phyloP scores from a whole-genome alignment of 805 yeast genomes.

The Suhomyces emberorum region DNA sequence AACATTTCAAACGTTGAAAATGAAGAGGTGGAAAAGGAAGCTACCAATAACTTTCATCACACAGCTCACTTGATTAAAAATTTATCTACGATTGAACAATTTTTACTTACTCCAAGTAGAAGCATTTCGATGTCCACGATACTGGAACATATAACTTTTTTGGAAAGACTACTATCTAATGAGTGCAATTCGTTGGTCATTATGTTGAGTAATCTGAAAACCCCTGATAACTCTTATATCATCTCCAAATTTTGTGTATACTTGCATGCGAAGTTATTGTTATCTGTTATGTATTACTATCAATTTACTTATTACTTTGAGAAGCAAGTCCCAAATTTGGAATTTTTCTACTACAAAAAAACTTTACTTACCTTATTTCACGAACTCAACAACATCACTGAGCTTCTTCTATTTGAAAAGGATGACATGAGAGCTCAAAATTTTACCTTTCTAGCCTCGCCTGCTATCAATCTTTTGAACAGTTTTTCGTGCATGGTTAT shows the following conservation, averaged over 20 bases:
- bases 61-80: background rate
- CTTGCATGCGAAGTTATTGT: slow-evolving; percentile 12
- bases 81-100: too few relatives aligned
- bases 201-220: slow-evolving; percentile 4
- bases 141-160: slow-evolving; percentile 22
- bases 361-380: slow-evolving; percentile 10
- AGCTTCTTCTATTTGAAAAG: background rate
- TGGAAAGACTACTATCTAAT: slow-evolving; percentile 32
- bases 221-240: slow-evolving; percentile 6
- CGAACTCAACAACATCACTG: slow-evolving; percentile 12
- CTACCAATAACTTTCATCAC: too few relatives aligned
- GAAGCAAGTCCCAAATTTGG: slow-evolving; percentile 11
- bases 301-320: slow-evolving; percentile 17
- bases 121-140: slow-evolving; percentile 37
- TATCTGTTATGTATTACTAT: slow-evolving; percentile 15
- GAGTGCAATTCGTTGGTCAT: slow-evolving; percentile 19
- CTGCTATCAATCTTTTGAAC: slow-evolving; percentile 3
- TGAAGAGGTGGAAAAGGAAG: slow-evolving; percentile 38
- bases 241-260: slow-evolving; percentile 11
- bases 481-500: slow-evolving; percentile 6
- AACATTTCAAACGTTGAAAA: slow-evolving; percentile 36
- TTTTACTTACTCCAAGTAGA: too few relatives aligned
- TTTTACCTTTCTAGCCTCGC: slow-evolving; percentile 4
- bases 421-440: slow-evolving; percentile 1
- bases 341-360: slow-evolving; percentile 18